A percentile compares a stretch with the other conserved stretches of the same genome.
These are phyloP conservation scores for Diplodia mutila DNA, from an alignment of 2,329 filamentous ascomycete genomes.

Conservation along the genomic window DNA sequence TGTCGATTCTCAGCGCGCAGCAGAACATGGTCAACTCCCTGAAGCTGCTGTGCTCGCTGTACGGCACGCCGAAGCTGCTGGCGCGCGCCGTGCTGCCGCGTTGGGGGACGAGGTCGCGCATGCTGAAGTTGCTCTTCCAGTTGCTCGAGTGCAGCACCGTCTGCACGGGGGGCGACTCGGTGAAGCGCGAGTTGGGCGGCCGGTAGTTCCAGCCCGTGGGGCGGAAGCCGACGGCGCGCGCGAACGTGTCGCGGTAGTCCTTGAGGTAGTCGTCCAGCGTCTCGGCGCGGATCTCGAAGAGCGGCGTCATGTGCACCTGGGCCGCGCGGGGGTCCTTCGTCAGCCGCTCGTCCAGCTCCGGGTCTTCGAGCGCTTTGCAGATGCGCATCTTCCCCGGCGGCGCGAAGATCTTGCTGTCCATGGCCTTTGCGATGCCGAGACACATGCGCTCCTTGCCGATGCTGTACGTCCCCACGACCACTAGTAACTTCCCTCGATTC, in stretches of 20 bases:
- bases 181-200: conserved; percentile 66
- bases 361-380: conserved; percentile 81
- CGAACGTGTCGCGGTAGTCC: conserved; percentile 78
- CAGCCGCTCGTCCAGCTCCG: conserved; percentile 75
- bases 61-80: conserved; percentile 91
- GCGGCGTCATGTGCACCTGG: conserved; percentile 95
- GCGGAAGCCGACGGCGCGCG: conserved; percentile 84
- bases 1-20: conserved; percentile 83
- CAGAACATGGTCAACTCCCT: conserved; percentile 92
- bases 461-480: conserved; percentile 94
- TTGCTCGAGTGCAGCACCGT: conserved; percentile 67
- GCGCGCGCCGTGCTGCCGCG: conserved; percentile 81
- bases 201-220: conserved; percentile 95
- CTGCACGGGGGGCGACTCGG: conserved; percentile 65
- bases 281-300: conserved; percentile 91
- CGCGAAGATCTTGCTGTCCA: conserved; percentile 88
- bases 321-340: conserved; percentile 81
- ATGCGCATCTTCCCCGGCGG: conserved; percentile 81
- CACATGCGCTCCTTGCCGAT: conserved; percentile 98
- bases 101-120: conserved; percentile 75
- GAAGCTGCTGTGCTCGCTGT: conserved; percentile 95
- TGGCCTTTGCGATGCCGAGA: conserved; percentile 83
- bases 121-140: conserved; percentile 77
- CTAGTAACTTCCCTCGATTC: conserved; percentile 71
- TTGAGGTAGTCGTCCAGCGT: conserved; percentile 89